Evolutionary conservation across 106 monocot genomes (phyloP).

Genomic region (Agapanthus africanus): DNA sequence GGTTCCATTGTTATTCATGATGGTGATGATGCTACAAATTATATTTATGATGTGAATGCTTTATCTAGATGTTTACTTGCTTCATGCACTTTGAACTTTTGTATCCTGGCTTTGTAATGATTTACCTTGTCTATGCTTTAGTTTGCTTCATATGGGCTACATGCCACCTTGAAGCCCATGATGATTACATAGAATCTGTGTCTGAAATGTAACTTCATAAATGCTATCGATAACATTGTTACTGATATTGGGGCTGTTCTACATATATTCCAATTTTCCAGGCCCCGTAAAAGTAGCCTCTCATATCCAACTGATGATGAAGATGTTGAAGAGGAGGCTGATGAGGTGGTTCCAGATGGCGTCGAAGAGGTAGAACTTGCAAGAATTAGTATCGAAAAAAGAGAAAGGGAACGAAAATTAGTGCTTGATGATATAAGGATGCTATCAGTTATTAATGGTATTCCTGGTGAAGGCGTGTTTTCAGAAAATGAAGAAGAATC

Average conservation of each 20-base stretch:
- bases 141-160: not conserved
- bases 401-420: slow-evolving; percentile 79
- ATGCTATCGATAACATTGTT: no score
- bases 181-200: no score
- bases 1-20: not conserved
- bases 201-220: no score
- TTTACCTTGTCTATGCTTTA: not conserved
- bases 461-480: slow-evolving; percentile 15
- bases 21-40: not conserved
- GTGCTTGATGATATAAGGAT: slow-evolving; percentile 77
- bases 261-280: slow-evolving; percentile 28
- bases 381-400: slow-evolving; percentile 73
- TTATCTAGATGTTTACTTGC: not conserved
- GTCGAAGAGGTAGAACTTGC: slow-evolving; percentile 97
- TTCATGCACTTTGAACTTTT: not conserved
- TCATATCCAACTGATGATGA: slow-evolving; percentile 70
- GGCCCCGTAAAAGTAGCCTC: slow-evolving; percentile 71
- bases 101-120: not conserved
- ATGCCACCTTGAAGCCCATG: not conserved
- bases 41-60: not conserved
- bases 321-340: slow-evolving; percentile 74
- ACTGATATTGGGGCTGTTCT: no score
- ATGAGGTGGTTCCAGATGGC: slow-evolving; percentile 95
- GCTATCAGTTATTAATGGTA: slow-evolving; percentile 33
- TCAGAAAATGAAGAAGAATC: slow-evolving; percentile 33